Percentiles rank a stretch among this genome's conserved stretches.
These are phyloP conservation scores for Vitis riparia DNA, from an alignment of 164 flowering plant genomes.

Conservation along the genomic window DNA sequence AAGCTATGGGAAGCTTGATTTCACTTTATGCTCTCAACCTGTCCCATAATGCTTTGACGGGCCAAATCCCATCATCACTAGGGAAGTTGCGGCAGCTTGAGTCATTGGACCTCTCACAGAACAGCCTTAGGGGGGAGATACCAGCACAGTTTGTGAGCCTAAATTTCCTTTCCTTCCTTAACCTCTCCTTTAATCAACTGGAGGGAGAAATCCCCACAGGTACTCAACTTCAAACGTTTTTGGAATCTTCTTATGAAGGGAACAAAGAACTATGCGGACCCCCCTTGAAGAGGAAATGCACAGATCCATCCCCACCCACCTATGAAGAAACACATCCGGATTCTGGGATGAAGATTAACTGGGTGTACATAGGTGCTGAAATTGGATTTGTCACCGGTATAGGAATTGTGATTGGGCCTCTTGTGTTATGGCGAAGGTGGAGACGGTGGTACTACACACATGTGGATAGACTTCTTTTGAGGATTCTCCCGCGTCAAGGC, in stretches of 20 bases:
- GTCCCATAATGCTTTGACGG: not conserved
- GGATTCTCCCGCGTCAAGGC: too few species aligned
- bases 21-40: constrained; percentile 21
- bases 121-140: too few species aligned
- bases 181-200: too few species aligned
- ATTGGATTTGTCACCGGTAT: constrained; percentile 20
- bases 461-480: not conserved
- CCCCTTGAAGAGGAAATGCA: not conserved
- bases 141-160: too few species aligned
- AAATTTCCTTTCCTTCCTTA: too few species aligned
- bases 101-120: too few species aligned
- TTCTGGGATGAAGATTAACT: not conserved
- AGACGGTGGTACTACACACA: constrained; percentile 13
- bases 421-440: constrained; percentile 11
- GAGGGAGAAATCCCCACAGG: not conserved
- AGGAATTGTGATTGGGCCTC: constrained; percentile 12
- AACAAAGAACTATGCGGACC: constrained; percentile 21
- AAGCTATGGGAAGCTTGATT: not conserved
- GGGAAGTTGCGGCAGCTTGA: too few species aligned
- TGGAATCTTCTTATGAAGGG: constrained; percentile 14
- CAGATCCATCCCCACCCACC: too few species aligned
- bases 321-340: not conserved
- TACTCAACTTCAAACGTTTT: constrained; percentile 10
- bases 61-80: constrained; percentile 7
- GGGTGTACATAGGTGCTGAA: constrained; percentile 10